phyloP scores from a whole-genome alignment of 305 asterid genomes.

The Fraxinus xanthoxyloides region DNA sequence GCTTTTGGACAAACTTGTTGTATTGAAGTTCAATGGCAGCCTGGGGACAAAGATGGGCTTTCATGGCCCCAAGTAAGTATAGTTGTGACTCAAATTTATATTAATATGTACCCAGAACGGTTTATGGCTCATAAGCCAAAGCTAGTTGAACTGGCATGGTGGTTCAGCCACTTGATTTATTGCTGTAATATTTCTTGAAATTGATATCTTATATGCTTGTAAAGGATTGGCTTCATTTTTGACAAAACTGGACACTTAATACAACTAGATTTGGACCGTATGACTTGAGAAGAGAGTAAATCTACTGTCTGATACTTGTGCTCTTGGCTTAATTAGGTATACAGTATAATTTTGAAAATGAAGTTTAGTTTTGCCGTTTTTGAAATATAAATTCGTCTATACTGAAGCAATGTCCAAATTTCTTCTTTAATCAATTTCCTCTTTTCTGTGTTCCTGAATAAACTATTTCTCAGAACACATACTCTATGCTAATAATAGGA shows the following conservation, averaged over 20 bases:
- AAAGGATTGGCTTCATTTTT: not conserved
- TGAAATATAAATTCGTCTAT: not conserved
- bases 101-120: not conserved
- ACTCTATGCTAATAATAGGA: not conserved
- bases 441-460: not conserved
- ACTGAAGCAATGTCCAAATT: not conserved
- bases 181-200: not conserved
- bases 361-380: not conserved
- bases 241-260: not conserved
- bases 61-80: constrained; percentile 76
- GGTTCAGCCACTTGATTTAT: not conserved
- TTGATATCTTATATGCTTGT: not conserved
- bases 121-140: not conserved
- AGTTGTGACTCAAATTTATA: constrained; percentile 10
- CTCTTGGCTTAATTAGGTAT: not conserved
- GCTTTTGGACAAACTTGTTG: constrained; percentile 79
- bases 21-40: constrained; percentile 63
- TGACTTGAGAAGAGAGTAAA: not conserved
- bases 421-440: not conserved
- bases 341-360: not conserved
- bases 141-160: not conserved
- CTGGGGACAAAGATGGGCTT: constrained; percentile 65
- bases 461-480: not conserved
- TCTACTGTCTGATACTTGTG: not conserved
- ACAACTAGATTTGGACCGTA: not conserved